Evolutionary conservation across 129 eudicot genomes (phyloP).

Genomic region (Rutidosis leptorrhynchoides): DNA sequence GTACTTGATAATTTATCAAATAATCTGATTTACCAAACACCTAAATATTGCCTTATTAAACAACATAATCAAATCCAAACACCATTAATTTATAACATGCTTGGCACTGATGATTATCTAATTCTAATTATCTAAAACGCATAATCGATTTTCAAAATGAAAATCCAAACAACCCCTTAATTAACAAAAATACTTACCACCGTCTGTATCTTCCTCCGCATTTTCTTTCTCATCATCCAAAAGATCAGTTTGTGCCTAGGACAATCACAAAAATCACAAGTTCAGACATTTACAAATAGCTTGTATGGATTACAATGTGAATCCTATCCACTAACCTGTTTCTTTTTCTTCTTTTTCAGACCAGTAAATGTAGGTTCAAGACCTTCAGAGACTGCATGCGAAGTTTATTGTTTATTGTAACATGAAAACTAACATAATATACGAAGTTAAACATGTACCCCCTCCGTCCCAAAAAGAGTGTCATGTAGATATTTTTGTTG

Average conservation of each 20-base stretch:
- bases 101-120: too few species aligned
- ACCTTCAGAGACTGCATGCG: constrained; percentile 57
- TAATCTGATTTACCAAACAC: too few species aligned
- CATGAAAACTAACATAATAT: neutral
- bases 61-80: too few species aligned
- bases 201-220: constrained; percentile 57
- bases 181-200: constrained; percentile 49
- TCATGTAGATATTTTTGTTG: too few species aligned
- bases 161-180: too few species aligned
- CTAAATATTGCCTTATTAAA: too few species aligned
- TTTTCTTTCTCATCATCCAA: constrained; percentile 70
- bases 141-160: too few species aligned
- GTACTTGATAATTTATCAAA: too few species aligned
- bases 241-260: constrained; percentile 66
- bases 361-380: constrained; percentile 71
- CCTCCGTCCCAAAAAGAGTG: too few species aligned
- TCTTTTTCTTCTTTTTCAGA: constrained; percentile 85
- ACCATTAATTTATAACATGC: too few species aligned
- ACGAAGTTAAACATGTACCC: neutral
- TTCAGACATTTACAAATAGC: constrained; percentile 7
- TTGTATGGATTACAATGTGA: neutral
- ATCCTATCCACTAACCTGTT: constrained; percentile 44
- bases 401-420: neutral
- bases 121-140: too few species aligned
- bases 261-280: constrained; percentile 9